Percentiles rank a stretch among this genome's conserved stretches.
phyloP scores from a whole-genome alignment of 2,329 filamentous ascomycete genomes.

The Alternaria sp. region DNA sequence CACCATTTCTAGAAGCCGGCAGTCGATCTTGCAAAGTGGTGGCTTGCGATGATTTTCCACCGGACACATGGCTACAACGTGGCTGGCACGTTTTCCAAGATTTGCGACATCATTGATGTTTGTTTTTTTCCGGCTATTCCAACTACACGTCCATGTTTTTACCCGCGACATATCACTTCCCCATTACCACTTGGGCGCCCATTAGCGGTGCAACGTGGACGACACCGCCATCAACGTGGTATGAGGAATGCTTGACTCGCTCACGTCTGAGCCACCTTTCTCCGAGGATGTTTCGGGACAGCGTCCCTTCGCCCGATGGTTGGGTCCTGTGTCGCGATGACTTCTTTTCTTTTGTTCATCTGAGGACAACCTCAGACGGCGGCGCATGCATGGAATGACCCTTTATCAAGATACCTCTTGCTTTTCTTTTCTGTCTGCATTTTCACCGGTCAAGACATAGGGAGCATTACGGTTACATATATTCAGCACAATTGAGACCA shows the following conservation, averaged over 20 bases:
- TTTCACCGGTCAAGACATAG: background rate
- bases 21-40: conserved; percentile 43
- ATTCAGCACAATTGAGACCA: background rate
- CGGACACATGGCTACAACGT: conserved; percentile 38
- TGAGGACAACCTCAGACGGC: background rate
- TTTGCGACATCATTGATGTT: conserved; percentile 20
- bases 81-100: conserved; percentile 37
- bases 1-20: conserved; percentile 34
- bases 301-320: background rate
- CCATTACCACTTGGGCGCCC: conserved; percentile 9
- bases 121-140: conserved; percentile 22
- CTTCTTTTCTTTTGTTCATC: background rate
- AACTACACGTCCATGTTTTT: conserved; percentile 7
- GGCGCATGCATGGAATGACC: conserved; percentile 18
- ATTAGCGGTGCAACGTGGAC: conserved; percentile 16
- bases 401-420: conserved; percentile 32
- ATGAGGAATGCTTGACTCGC: conserved; percentile 1
- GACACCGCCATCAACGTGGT: conserved; percentile 1
- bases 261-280: background rate
- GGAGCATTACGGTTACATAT: conserved; percentile 1
- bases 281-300: background rate
- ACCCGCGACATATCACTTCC: conserved; percentile 14
- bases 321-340: conserved; percentile 10
- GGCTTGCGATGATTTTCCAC: conserved; percentile 35
- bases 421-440: conserved; percentile 12